Conservation (phyloP, 306 rosid species). For the Fragaria iinumae region DNA sequence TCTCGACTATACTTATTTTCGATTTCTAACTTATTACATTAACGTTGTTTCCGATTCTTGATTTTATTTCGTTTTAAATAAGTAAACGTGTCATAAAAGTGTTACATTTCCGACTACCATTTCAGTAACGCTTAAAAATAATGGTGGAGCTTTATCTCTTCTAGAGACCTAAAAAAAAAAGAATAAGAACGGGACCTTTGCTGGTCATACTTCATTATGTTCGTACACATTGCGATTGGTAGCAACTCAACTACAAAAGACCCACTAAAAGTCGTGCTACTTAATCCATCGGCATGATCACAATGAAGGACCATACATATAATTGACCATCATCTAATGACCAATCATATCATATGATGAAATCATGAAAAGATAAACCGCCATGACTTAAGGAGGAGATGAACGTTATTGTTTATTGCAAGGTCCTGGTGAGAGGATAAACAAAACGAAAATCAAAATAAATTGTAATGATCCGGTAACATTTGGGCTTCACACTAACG, state of each 20-base stretch:
- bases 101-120: too few species aligned
- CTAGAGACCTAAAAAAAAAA: neutral
- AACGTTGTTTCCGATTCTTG: too few species aligned
- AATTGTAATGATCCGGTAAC: too few species aligned
- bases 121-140: neutral
- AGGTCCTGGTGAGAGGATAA: neutral
- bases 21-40: too few species aligned
- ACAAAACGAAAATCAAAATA: neutral
- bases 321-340: slow-evolving; percentile 17
- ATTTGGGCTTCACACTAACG: too few species aligned
- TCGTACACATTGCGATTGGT: slow-evolving; percentile 11
- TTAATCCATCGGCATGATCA: slow-evolving; percentile 18
- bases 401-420: neutral
- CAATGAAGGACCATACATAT: slow-evolving; percentile 19
- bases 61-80: too few species aligned
- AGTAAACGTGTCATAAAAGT: too few species aligned
- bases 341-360: slow-evolving; percentile 5
- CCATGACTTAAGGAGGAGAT: slow-evolving; percentile 32
- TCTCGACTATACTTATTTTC: fast-evolving
- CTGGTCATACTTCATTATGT: neutral
- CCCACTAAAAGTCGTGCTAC: slow-evolving; percentile 21
- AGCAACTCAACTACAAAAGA: slow-evolving; percentile 1
- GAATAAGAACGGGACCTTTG: neutral
- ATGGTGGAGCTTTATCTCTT: neutral
- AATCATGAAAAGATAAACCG: slow-evolving; percentile 3